Percentiles rank a stretch among this genome's conserved stretches.
Evolutionary conservation across 1,139 yeast species (phyloP).

Genomic region (Candida gigantensis): DNA sequence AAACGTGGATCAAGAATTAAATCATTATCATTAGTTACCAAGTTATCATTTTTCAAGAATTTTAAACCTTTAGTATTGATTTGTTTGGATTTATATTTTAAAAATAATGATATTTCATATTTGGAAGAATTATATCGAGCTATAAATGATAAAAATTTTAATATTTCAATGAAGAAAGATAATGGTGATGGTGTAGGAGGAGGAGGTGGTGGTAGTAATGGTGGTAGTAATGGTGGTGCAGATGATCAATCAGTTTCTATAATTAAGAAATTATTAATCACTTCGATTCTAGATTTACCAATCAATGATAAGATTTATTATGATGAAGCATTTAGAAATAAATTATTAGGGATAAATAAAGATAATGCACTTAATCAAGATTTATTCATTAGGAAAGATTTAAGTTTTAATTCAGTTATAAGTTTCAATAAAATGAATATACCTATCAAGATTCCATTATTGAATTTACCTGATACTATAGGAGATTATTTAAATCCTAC

Average conservation of each 20-base stretch:
- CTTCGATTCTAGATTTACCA: slow-evolving; percentile 49
- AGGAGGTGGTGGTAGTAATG: too few relatives aligned
- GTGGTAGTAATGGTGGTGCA: too few relatives aligned
- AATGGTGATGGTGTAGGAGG: too few relatives aligned
- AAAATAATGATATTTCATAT: slow-evolving; percentile 22
- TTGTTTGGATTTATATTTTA: slow-evolving; percentile 51
- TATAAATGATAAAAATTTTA: slow-evolving; percentile 37
- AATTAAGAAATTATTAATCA: slow-evolving; percentile 41
- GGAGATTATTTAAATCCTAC: slow-evolving; percentile 52
- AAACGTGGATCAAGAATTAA: slow-evolving; percentile 59
- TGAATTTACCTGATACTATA: slow-evolving; percentile 42
- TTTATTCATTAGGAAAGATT: slow-evolving; percentile 44
- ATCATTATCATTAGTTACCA: slow-evolving; percentile 55
- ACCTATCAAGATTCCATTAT: slow-evolving; percentile 45
- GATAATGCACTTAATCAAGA: slow-evolving; percentile 27
- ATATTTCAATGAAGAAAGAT: slow-evolving; percentile 21
- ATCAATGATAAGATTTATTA: slow-evolving; percentile 45
- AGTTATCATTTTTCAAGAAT: slow-evolving; percentile 52
- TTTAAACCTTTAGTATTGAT: slow-evolving; percentile 59
- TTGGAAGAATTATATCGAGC: slow-evolving; percentile 33
- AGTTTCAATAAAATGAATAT: slow-evolving; percentile 42
- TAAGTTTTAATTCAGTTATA: slow-evolving; percentile 44
- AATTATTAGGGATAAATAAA: slow-evolving; percentile 33
- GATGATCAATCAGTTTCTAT: slow-evolving; percentile 31
- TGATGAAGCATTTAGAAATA: slow-evolving; percentile 41